Percentiles rank a stretch among this genome's conserved stretches.
These are phyloP conservation scores for Rhododendron mucronatum DNA, from an alignment of 148 eudicot species.

Conservation along the genomic window DNA sequence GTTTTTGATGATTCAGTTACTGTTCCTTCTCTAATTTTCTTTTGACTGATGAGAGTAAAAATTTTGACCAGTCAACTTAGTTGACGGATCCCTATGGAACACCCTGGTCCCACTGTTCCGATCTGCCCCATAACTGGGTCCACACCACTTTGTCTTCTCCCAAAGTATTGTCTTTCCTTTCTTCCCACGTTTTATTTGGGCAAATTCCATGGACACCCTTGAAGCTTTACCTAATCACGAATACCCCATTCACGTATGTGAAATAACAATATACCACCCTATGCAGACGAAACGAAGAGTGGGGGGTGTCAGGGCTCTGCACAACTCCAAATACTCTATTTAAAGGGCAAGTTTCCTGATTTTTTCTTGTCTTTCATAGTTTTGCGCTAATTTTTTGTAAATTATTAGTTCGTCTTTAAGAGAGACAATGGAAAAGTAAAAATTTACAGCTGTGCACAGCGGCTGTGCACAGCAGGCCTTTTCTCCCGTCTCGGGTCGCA, in stretches of 20 bases:
- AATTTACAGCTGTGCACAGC: too few species aligned
- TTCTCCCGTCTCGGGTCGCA: too few species aligned
- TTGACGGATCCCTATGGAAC: conserved; percentile 17
- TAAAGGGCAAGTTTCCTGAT: too few species aligned
- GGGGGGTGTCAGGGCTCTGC: too few species aligned
- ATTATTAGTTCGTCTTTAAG: too few species aligned
- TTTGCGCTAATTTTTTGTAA: too few species aligned
- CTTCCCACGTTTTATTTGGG: not conserved
- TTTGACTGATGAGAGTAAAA: conserved; percentile 7
- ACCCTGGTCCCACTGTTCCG: conserved; percentile 12
- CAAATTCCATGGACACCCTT: not conserved
- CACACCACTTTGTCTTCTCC: conserved; percentile 5
- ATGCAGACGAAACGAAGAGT: too few species aligned
- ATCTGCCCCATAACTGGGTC: not conserved
- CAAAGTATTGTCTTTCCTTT: not conserved
- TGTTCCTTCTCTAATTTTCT: conserved; percentile 7
- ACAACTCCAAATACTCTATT: too few species aligned
- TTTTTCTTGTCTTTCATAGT: too few species aligned
- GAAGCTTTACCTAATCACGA: not conserved
- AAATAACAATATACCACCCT: not conserved
- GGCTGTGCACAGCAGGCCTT: too few species aligned
- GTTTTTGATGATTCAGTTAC: conserved; percentile 17
- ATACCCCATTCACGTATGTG: not conserved
- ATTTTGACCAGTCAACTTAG: conserved; percentile 23
- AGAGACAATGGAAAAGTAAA: too few species aligned